Evolutionary conservation across 495 filamentous ascomycete genomes (phyloP), one percentile per base, ranked within the genome.

Genomic region (Penicillium soppii): DNA sequence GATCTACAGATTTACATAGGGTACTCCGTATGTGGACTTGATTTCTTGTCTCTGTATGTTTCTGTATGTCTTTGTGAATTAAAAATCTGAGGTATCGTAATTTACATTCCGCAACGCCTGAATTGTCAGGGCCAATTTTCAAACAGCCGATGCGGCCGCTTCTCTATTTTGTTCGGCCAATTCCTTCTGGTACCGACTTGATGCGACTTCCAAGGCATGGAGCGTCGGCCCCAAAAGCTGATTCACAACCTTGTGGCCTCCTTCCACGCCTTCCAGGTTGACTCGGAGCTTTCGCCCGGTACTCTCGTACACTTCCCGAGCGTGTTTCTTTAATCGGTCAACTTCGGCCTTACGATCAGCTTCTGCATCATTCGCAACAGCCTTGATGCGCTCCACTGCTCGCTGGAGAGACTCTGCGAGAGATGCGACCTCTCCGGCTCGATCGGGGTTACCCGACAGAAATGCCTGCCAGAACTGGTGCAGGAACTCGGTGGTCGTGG

Each of bases 391-490:
- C n/a, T 86, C 86, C 47, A 82, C 76, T 2, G 87, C 88, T 44
- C 87, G 80, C 29, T 80, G 77, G 13, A 98, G 75, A 5, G 90
- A 87, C 55, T 95, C 87, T 13, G 88, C 83, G 29, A 96, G 73
- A 29, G 85, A 87, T 2, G 81, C 78, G 1, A 95, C 76, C 62
- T 96, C 91, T 19, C 73, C 71, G 0, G 87, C 84, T n/a, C 87
- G 83, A 36, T 85, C 82, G 7, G 87, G 72, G 63, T 94, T 87
- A 2, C 89, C 90, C 0, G 91, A 96, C 7, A 92, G 73, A 59
- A 94, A 97, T 4, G 89, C 82, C 29, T 81, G 74, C 92, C 92
- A 97, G 75, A 97, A 98, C 63, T 97, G 92, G 54, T 89, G 86
- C n/a, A 98, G 72, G 61, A 97, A 97, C 56, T 97, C 95, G 7